Evolutionary conservation across 768 basidiomycete species (phyloP).

Genomic region (Macrocybe gigantea): DNA sequence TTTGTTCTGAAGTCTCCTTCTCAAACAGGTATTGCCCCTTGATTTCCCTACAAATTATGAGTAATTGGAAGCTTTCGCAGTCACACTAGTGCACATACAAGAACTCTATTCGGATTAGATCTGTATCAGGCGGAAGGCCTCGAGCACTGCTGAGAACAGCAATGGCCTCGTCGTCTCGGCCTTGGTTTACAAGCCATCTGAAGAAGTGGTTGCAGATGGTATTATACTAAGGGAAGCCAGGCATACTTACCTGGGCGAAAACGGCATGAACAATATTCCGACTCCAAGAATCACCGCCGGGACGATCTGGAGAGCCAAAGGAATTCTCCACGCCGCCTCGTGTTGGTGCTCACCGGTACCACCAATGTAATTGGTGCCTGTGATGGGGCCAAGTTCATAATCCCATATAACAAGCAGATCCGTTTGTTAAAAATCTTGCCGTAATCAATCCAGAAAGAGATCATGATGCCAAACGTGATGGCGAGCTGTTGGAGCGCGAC

Average conservation of each 20-base stretch:
- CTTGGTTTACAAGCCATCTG: slow-evolving; percentile 75
- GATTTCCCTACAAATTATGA: slow-evolving; percentile 44
- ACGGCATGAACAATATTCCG: slow-evolving; percentile 75
- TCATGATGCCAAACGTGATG: slow-evolving; percentile 76
- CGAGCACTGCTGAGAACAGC: slow-evolving; percentile 57
- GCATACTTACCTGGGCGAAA: slow-evolving; percentile 57
- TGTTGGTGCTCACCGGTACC: slow-evolving; percentile 50
- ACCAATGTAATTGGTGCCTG: slow-evolving; percentile 65
- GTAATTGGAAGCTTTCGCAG: background rate
- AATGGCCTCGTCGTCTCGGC: slow-evolving; percentile 71
- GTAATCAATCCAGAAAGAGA: slow-evolving; percentile 52
- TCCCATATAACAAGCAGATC: slow-evolving; percentile 3
- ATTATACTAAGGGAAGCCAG: background rate
- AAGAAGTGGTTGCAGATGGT: background rate
- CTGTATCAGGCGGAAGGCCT: slow-evolving; percentile 45
- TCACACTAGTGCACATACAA: slow-evolving; percentile 36
- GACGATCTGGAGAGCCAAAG: slow-evolving; percentile 67
- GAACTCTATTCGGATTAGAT: slow-evolving; percentile 69
- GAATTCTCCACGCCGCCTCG: slow-evolving; percentile 72
- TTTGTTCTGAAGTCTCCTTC: slow-evolving; percentile 49
- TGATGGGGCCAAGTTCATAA: slow-evolving; percentile 37
- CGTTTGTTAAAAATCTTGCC: slow-evolving; percentile 18
- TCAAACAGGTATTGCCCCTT: slow-evolving; percentile 73
- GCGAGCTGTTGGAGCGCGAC: slow-evolving; percentile 80
- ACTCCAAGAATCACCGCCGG: slow-evolving; percentile 66